Base-by-base conservation (phyloP, 805 yeast species). In the Metschnikowia baotianmanensis region DNA sequence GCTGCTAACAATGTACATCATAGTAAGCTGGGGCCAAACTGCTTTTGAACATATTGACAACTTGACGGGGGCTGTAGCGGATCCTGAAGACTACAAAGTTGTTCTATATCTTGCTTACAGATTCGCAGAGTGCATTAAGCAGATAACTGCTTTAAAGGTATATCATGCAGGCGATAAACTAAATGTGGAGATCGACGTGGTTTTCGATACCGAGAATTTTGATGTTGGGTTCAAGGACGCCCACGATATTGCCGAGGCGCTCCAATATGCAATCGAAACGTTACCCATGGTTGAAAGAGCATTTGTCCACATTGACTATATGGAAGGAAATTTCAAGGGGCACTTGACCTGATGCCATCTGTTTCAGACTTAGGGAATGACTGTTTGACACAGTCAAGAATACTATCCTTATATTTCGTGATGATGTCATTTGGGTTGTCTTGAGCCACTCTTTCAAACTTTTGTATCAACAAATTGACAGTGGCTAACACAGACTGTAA, bases 101-200 rank as follows among this genome's bases (percentile, higher is more conserved):
- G 72, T 86, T 5, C 61, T 86, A 15, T 86, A 86, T 53, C 59
- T 85, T 48, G 82, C 86, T 40, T 63, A 70, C 52, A 66, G 93
- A 37, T 86, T 83, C 57, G 82, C 91, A 1, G 82, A 77, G 39
- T 74, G 79, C 22, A 82, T 86, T 51, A 62, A 74, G 40, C 77
- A 74, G 39, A 76, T 85, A 44, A 84, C 85, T 13, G 76, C 80
- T 9, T 71, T 83, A 47, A 80, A 79, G 50, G 84, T 82, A 19
- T 86, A 85, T 56, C 90, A 86, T 54, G 85, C 82, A 15, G 95
- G 95, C 1, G 95, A 86, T 59, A 68, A 80, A 27, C 64, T 83
- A 34, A 82, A 79, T 53, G 90, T 83, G 29, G 95, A 86, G 56
- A 85, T 85, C 18, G 95, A 85, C 52, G 61, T 86, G 29, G 78